These are phyloP conservation scores for Pouteria campechiana DNA, from an alignment of 179 eudicot species.

Conservation along the genomic window DNA sequence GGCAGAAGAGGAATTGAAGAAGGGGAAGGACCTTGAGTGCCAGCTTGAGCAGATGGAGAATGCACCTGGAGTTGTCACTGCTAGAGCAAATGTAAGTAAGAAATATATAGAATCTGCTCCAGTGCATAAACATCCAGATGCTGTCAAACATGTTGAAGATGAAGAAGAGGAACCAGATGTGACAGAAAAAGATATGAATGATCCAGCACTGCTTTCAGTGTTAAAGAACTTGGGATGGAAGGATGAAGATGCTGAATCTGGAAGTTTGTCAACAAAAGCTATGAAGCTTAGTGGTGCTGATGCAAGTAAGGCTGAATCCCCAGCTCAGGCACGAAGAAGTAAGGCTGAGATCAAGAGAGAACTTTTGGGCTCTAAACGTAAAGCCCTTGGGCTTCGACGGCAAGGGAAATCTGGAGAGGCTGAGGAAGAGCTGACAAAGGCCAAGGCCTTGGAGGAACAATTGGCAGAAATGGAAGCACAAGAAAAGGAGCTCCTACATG, in stretches of 20 bases:
- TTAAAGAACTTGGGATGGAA: conserved; percentile 84
- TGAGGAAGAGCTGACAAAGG: conserved; percentile 53
- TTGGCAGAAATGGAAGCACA: conserved; percentile 62
- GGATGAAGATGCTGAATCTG: conserved; percentile 35
- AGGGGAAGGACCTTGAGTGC: conserved; percentile 75
- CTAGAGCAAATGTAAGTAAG: no score
- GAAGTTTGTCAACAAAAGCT: conserved; percentile 12
- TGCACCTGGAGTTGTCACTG: no score
- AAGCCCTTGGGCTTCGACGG: conserved; percentile 71
- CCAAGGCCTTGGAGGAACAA: conserved; percentile 68
- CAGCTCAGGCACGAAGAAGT: conserved; percentile 30
- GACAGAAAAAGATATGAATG: conserved; percentile 78
- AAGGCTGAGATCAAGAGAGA: conserved; percentile 79
- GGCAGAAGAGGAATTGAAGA: conserved; percentile 78
- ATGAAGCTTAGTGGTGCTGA: conserved; percentile 12
- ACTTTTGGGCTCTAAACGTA: conserved; percentile 73
- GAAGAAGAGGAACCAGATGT: conserved; percentile 58
- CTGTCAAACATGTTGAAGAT: no score
- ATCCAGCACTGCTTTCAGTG: conserved; percentile 72
- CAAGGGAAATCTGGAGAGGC: conserved; percentile 80
- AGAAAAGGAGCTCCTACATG: conserved; percentile 17
- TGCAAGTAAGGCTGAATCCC: conserved; percentile 1
- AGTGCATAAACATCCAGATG: no score
- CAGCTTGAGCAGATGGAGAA: conserved; percentile 78
- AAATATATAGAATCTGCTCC: no score